Evolutionary conservation across 2,329 filamentous ascomycete genomes (phyloP), one percentile per base, ranked within the genome.

Genomic region (Colletotrichum tanaceti): DNA sequence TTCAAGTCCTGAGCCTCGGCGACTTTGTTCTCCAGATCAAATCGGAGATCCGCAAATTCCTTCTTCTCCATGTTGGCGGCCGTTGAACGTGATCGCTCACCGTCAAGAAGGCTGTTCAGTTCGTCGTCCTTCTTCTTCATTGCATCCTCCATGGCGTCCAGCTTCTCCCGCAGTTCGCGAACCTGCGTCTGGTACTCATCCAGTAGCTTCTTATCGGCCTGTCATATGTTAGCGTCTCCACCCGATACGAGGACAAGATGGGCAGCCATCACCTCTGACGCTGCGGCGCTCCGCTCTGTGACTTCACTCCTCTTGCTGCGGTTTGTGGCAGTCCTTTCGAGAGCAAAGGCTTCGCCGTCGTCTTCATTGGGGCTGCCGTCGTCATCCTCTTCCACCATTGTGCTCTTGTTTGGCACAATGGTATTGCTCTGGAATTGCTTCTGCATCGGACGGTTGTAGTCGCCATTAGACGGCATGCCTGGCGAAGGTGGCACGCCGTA

Each of bases 331-430:
- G 54, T 73, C 77, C 74, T 69, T 73, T 89, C 88, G 46, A 91
- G 75, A 18, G 86, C 87, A 77, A 92, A 92, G 2, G 87, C 85
- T 75, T 90, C 88, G 63, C 85, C 87, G 63, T 90, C 86, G 58
- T 84, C 84, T 72, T 86, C 83, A 70, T 89, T 76, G 18, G 87
- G 86, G 22, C 80, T 81, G 22, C 84, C 85, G 71, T 93, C 93
- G 73, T 97, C 94, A 72, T 97, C 94, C 77, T 98, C 96, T 78
- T 99, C 96, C 1, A 98, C 89, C 90, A 98, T 94, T 0, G 93
- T 98, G 75, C 95, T 97, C 81, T 98, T 99, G 77, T 98, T 98
- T 0, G 96, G 96, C 39, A 98, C 92, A 74, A 98, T 97, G 0
- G 94, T 98, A 77, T 97, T 98, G 77, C 92, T 95, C 77, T 97